phyloP scores from a whole-genome alignment of 441 rosid species.

The Lepidium campestre region DNA sequence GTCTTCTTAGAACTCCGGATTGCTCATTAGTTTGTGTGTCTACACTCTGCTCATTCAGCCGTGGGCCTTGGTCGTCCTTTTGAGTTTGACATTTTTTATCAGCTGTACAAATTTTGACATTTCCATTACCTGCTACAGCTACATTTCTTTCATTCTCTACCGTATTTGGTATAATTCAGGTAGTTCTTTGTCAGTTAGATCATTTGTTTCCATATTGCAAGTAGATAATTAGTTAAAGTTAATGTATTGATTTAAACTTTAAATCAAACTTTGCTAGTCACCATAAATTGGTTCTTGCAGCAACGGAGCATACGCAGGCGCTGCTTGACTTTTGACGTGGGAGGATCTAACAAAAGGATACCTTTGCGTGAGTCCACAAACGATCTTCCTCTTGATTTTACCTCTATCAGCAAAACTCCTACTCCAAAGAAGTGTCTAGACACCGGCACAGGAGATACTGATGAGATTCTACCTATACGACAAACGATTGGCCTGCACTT shows the following conservation, averaged over 20 bases:
- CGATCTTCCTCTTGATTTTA: slow-evolving; percentile 7
- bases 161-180: not conserved
- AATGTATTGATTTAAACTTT: not conserved
- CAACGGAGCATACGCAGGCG: slow-evolving; percentile 47
- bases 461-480: slow-evolving; percentile 16
- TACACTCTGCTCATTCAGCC: not conserved
- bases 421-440: slow-evolving; percentile 7
- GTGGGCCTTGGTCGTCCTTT: not conserved
- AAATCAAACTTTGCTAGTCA: not conserved
- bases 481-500: slow-evolving; percentile 40
- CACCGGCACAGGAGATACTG: slow-evolving; percentile 8
- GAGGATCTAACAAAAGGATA: slow-evolving; percentile 23
- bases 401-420: slow-evolving; percentile 15
- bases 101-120: not conserved
- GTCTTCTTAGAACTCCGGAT: not conserved
- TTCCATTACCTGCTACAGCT: not conserved
- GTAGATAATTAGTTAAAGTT: not conserved
- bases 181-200: not conserved
- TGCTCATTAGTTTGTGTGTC: not conserved
- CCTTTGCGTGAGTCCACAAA: slow-evolving; percentile 21
- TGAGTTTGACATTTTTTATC: not conserved
- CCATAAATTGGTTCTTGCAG: slow-evolving; percentile 22
- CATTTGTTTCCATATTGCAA: not conserved
- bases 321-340: slow-evolving; percentile 42
- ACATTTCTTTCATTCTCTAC: not conserved